Base-by-base conservation (phyloP, 768 basidiomycete species). In the Boletus rex-veris region DNA sequence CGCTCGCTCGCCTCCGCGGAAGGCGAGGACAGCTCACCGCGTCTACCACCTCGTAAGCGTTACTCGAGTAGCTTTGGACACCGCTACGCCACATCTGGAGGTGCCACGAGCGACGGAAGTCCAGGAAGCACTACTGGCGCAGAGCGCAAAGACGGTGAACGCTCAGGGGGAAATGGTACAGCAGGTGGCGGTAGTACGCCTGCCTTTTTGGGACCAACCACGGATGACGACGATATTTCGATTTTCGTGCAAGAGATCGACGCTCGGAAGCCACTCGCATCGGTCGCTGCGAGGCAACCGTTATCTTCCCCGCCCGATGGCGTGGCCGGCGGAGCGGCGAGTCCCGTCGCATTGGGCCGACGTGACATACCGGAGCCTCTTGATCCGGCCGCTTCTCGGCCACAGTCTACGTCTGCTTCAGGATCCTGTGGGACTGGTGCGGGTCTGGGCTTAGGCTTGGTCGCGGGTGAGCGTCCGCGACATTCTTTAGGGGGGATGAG, bases 21-120 rank as follows among this genome's bases (percentile, higher is more conserved):
- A 54, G 73, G 68, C 11, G 72, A 65, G n/a, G 73, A 72, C 21
- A 60, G 58, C 28, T 63, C 66, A 19, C 61, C 66, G 10, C 61
- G 66, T 11, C 24, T 62, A 1, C 65, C 66, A 46, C 10, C 59
- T 28, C 73, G 83, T 37, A 87, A 86, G 67, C 75, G 87, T 7
- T 92, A 90, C 71, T 87, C 85, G 42, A 88, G 86, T 59, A 87
- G 83, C 55, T 92, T 92, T 64, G 83, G 85, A 10, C 83, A 90
- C 66, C 78, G 89, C 41, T 88, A 88, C 65, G 72, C 68, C 19
- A 64, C 73, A 14, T 71, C 76, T 16, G 69, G 71, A 30, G 73
- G 77, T 50, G 65, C 75, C 2, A 72, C 76, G 8, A 78, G 77
- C 49, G 67, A 73, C 45, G 71, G 62, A 7, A 68, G 66, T 24